These are phyloP conservation scores for Syzygium oleosum DNA, from an alignment of 345 rosid species.

Conservation along the genomic window DNA sequence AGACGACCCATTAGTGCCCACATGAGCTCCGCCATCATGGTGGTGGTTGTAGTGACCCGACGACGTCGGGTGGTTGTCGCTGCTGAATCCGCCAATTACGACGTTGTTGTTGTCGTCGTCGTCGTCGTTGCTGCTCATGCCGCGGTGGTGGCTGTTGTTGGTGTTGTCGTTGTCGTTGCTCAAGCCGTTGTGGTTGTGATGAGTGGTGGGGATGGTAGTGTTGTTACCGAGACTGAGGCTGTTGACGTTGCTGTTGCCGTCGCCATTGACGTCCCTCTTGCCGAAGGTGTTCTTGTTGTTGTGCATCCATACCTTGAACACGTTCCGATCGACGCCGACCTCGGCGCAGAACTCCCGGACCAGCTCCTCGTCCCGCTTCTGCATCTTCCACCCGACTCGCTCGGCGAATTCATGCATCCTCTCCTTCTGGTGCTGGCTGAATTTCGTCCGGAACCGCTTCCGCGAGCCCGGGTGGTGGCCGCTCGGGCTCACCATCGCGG, in stretches of 20 bases:
- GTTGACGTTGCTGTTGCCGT: constrained; percentile 1
- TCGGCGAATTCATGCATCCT: constrained; percentile 68
- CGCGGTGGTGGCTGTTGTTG: neutral
- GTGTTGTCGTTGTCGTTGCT: neutral
- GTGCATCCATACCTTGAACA: constrained; percentile 95
- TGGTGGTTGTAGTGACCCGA: constrained; percentile 6
- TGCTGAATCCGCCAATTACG: constrained; percentile 3
- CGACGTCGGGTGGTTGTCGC: neutral
- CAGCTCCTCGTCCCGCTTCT: constrained; percentile 60
- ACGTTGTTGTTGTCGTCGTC: constrained; percentile 2
- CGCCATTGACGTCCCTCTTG: constrained; percentile 13
- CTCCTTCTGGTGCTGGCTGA: constrained; percentile 62
- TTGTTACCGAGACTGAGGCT: neutral
- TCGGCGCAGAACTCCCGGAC: constrained; percentile 57
- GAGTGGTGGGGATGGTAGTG: neutral
- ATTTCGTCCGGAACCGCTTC: constrained; percentile 61
- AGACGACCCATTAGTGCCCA: constrained; percentile 31
- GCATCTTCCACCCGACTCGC: constrained; percentile 82
- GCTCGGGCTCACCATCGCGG: neutral
- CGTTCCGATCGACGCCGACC: constrained; percentile 58
- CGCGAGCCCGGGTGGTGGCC: constrained; percentile 12
- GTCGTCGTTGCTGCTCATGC: neutral
- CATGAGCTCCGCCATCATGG: constrained; percentile 12
- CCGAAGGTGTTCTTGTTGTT: constrained; percentile 72
- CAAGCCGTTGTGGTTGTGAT: neutral